Percentiles rank a stretch among this genome's conserved stretches.
These are phyloP conservation scores for Scheffersomyces amazonensis DNA, from an alignment of 805 yeast genomes.

Conservation along the genomic window DNA sequence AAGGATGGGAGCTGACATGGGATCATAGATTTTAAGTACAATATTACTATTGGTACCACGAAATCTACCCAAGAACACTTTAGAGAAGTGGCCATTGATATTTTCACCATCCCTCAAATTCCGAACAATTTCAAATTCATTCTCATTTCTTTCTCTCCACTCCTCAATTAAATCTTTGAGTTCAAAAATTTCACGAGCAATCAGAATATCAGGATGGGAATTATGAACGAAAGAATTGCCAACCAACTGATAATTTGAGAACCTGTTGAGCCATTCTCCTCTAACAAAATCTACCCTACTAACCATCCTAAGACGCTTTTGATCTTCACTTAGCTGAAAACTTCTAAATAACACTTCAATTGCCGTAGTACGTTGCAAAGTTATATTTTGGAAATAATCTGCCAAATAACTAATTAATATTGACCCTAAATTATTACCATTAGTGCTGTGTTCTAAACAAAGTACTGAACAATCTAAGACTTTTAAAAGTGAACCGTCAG, in stretches of 20 bases:
- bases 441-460: not conserved
- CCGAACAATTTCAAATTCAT: not conserved
- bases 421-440: not conserved
- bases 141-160: not conserved
- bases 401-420: not conserved
- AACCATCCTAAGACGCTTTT: not conserved
- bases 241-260: not conserved
- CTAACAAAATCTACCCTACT: not conserved
- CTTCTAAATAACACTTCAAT: not conserved
- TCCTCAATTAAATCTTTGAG: not conserved
- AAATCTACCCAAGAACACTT: not conserved
- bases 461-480: not conserved
- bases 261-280: not conserved
- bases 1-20: not conserved
- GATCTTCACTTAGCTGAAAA: not conserved
- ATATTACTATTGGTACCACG: not conserved
- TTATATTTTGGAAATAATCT: not conserved
- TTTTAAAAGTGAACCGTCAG: not conserved
- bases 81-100: not conserved
- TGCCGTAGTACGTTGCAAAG: not conserved
- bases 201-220: not conserved
- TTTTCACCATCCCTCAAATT: not conserved
- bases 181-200: not conserved
- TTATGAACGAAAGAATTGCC: not conserved
- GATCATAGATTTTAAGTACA: not conserved